phyloP scores from a whole-genome alignment of 2,329 filamentous ascomycete genomes.

The Arthrobotrys sinensis region DNA sequence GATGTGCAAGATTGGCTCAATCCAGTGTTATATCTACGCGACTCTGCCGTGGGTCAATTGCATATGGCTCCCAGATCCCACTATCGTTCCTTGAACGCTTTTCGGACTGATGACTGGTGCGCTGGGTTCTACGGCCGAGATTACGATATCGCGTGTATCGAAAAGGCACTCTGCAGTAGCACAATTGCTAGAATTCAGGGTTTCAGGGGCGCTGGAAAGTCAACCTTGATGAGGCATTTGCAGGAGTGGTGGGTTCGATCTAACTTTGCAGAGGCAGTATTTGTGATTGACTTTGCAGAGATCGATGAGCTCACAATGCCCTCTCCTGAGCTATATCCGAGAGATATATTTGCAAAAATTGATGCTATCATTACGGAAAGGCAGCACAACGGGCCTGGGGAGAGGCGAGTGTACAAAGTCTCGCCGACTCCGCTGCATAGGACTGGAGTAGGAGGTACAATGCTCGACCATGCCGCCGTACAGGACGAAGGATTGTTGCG shows the following conservation, averaged over 20 bases:
- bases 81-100: not conserved
- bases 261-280: not conserved
- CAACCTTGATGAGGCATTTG: conserved; percentile 6
- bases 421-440: too few species aligned
- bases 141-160: conserved; percentile 1
- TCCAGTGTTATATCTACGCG: conserved; percentile 4
- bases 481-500: too few species aligned
- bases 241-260: conserved; percentile 1
- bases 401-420: too few species aligned
- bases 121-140: conserved; percentile 1
- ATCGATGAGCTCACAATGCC: too few species aligned
- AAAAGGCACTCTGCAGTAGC: conserved; percentile 7
- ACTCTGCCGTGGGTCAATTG: not conserved
- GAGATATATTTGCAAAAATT: too few species aligned
- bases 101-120: not conserved
- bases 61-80: too few species aligned
- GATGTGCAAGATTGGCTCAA: conserved; percentile 5
- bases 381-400: too few species aligned
- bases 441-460: too few species aligned
- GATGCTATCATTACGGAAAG: too few species aligned
- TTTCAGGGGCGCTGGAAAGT: not conserved
- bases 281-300: not conserved
- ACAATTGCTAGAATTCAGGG: not conserved
- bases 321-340: too few species aligned
- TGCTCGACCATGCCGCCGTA: too few species aligned